Percentiles rank a stretch among this genome's conserved stretches.
Conservation (phyloP, 257 asterid genomes). For the Datura wrightii region DNA sequence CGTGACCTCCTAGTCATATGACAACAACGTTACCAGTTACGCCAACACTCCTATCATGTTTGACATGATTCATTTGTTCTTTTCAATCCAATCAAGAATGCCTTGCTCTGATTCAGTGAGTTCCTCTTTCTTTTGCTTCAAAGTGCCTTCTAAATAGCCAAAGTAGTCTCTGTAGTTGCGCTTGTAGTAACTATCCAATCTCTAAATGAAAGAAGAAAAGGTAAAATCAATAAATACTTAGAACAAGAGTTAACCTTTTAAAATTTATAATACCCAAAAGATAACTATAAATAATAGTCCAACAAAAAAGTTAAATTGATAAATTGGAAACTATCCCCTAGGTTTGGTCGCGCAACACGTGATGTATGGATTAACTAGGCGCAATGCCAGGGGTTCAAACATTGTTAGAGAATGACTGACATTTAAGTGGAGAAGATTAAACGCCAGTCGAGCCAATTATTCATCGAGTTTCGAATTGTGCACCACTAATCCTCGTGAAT, state of each 20-base stretch:
- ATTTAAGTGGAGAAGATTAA: background rate
- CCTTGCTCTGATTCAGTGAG: slow-evolving; percentile 73
- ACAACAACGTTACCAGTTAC: no score
- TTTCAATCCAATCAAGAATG: slow-evolving; percentile 82
- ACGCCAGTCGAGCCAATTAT: fast-evolving
- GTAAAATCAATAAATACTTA: background rate
- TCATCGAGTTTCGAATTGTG: background rate
- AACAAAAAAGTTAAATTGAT: background rate
- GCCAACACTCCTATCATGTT: no score
- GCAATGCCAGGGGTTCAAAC: background rate
- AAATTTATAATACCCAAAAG: no score
- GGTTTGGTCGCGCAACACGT: background rate
- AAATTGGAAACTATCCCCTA: background rate
- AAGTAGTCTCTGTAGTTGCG: slow-evolving; percentile 85
- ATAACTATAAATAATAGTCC: background rate
- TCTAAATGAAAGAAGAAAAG: slow-evolving; percentile 40
- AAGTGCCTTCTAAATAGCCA: slow-evolving; percentile 66
- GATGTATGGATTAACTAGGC: background rate
- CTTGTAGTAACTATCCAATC: slow-evolving; percentile 77
- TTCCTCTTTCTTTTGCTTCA: slow-evolving; percentile 64
- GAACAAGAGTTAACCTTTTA: no score
- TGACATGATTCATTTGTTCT: slow-evolving; percentile 47
- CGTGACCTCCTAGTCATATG: no score
- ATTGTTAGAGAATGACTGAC: background rate
- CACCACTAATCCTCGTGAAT: background rate